phyloP scores from a whole-genome alignment of 495 filamentous ascomycete species.

The Alectoria sarmentosa region DNA sequence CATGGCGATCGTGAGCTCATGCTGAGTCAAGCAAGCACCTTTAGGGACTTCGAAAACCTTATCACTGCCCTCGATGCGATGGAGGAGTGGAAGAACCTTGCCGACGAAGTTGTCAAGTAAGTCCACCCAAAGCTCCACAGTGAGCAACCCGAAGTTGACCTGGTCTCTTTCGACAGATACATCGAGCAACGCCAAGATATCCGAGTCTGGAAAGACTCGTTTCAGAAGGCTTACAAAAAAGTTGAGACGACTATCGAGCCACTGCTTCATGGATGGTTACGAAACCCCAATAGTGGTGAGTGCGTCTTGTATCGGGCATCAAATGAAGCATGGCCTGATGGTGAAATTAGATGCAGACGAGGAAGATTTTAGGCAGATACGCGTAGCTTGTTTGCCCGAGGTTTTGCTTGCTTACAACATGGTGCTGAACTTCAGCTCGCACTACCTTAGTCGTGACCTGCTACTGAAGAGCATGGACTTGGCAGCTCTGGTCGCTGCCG shows the following conservation, averaged over 20 bases:
- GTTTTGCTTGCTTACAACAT: slow-evolving; percentile 72
- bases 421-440: slow-evolving; percentile 62
- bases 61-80: slow-evolving; percentile 58
- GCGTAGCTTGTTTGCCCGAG: slow-evolving; percentile 72
- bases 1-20: slow-evolving; percentile 30
- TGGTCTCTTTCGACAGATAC: slow-evolving; percentile 4
- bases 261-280: slow-evolving; percentile 39
- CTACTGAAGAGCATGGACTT: slow-evolving; percentile 74
- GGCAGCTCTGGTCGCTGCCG: slow-evolving; percentile 58
- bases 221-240: slow-evolving; percentile 33
- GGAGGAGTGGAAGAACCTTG: slow-evolving; percentile 48
- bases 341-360: slow-evolving; percentile 35
- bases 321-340: slow-evolving; percentile 16
- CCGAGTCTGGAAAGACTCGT: slow-evolving; percentile 30
- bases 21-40: slow-evolving; percentile 51
- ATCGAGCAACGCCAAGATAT: slow-evolving; percentile 31
- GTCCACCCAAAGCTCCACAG: slow-evolving; percentile 26
- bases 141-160: slow-evolving; percentile 22
- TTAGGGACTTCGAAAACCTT: slow-evolving; percentile 66
- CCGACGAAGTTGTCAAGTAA: slow-evolving; percentile 41
- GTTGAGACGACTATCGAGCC: slow-evolving; percentile 33
- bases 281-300: slow-evolving; percentile 35
- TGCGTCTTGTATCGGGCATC: background rate
- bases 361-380: slow-evolving; percentile 46
- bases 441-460: slow-evolving; percentile 53